Evolutionary conservation across 2,329 filamentous ascomycete species (phyloP).

Genomic region (Endocalyx cinctus): DNA sequence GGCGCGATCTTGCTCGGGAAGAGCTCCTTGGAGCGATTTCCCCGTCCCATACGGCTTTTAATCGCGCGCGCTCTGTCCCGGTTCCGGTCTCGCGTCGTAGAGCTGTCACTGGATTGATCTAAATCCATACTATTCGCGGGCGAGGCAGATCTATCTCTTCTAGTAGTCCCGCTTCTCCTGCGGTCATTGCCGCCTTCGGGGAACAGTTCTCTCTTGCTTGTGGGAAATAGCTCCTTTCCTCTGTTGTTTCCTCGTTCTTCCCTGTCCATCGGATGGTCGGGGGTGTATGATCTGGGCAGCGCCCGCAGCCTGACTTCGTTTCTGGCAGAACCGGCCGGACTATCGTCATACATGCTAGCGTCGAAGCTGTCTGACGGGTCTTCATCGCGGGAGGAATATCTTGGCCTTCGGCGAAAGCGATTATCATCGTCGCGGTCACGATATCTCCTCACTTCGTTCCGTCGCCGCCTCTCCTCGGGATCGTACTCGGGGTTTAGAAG

Average conservation of each 20-base stretch:
- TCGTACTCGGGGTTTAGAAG: slow-evolving; percentile 87
- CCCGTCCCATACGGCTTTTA: slow-evolving; percentile 35
- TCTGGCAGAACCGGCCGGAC: slow-evolving; percentile 34
- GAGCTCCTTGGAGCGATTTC: slow-evolving; percentile 50
- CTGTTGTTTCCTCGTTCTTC: slow-evolving; percentile 36
- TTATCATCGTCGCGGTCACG: slow-evolving; percentile 49
- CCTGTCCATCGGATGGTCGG: slow-evolving; percentile 15
- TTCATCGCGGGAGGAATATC: slow-evolving; percentile 34
- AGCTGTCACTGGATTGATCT: slow-evolving; percentile 31
- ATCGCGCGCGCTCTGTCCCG: slow-evolving; percentile 40
- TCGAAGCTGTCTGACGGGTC: slow-evolving; percentile 58
- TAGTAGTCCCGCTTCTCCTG: slow-evolving; percentile 21
- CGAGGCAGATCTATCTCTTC: slow-evolving; percentile 50
- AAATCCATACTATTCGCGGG: slow-evolving; percentile 40
- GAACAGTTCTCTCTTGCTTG: slow-evolving; percentile 47
- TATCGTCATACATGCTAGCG: slow-evolving; percentile 79
- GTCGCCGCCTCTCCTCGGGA: slow-evolving; percentile 65
- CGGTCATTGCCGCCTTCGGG: slow-evolving; percentile 32
- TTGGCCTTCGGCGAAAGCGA: slow-evolving; percentile 24
- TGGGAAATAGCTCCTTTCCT: slow-evolving; percentile 62
- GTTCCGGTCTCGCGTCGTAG: slow-evolving; percentile 30
- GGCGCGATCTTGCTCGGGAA: slow-evolving; percentile 46
- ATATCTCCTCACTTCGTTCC: slow-evolving; percentile 53
- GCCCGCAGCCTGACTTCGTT: slow-evolving; percentile 19
- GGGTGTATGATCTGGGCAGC: slow-evolving; percentile 36